Conservation (phyloP, 345 rosid genomes). For the Cardamine chenopodiifolia region DNA sequence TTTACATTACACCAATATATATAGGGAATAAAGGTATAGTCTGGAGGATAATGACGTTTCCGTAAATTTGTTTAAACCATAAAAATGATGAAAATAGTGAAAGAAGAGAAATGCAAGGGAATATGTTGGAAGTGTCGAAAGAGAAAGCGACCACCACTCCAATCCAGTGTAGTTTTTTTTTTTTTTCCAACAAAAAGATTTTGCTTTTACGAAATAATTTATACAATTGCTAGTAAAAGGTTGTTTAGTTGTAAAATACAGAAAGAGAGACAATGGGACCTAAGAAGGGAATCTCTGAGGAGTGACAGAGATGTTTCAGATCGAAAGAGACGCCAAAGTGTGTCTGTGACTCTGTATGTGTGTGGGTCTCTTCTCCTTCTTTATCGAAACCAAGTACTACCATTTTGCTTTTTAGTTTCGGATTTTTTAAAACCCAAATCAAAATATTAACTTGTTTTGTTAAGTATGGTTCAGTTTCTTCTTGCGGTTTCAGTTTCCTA, state of each 20-base stretch:
- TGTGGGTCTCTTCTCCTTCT: conserved; percentile 34
- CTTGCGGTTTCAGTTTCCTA: background rate
- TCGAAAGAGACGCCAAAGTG: conserved; percentile 35
- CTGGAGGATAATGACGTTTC: conserved; percentile 36
- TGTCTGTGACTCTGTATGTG: conserved; percentile 32
- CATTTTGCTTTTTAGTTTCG: background rate
- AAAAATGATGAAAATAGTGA: background rate
- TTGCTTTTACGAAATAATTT: background rate
- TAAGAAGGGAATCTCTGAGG: conserved; percentile 41
- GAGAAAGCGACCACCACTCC: conserved; percentile 37
- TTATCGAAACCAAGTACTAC: conserved; percentile 9
- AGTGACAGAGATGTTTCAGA: conserved; percentile 41
- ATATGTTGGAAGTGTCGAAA: conserved; percentile 39
- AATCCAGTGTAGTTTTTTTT: conserved; percentile 27
- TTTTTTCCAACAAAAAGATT: background rate
- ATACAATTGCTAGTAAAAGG: background rate
- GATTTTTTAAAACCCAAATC: background rate
- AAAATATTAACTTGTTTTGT: background rate
- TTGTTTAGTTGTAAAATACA: conserved; percentile 26
- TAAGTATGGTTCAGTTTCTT: background rate
- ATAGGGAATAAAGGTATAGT: conserved; percentile 21
- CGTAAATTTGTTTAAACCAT: background rate
- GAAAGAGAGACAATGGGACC: conserved; percentile 43
- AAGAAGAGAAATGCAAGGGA: conserved; percentile 36
- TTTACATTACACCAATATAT: background rate